Evolutionary conservation across 163 green algal species (phyloP), one percentile per base, ranked within the genome.

Genomic region (Trebouxiophyceae sp.): DNA sequence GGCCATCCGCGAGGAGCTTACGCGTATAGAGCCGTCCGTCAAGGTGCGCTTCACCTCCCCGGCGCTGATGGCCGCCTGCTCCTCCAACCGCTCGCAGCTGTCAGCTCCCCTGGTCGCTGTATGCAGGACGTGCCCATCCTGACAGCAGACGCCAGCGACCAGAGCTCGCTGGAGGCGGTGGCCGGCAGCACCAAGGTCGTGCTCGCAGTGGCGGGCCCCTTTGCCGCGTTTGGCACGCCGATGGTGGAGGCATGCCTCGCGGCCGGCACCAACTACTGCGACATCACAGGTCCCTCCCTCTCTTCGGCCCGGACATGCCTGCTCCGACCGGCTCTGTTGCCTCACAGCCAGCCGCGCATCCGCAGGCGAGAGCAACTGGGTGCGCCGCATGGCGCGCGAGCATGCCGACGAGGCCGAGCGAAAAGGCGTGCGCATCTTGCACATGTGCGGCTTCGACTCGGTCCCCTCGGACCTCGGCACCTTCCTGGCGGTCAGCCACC

Each of bases 371-470:
- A 46, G 77, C 2, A 60, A 77, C 2, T 95, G 81, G 86, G 83
- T 93, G 57, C 73, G 62, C 30, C 76, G 72, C 16, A 84, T 79
- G 24, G 83, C 93, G 0, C 57, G 76, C 2, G 58, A 66, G 27
- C 74, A 89, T 61, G 73, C 94, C 57, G 72, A 75, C 8, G 65
- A 77, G 28, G 88, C 86, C 0, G 60, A 59, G 12, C 6, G 7
- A 12, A 87, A 89, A 57, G 69, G 62, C 22, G 58, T 85, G 30
- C 68, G 81, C 58, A 79, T 96, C 26, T 84, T 97, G 26, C 80
- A 89, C 67, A 94, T 77, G 79, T 95, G 86, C 67, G 91, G 89
- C 31, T 95, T 89, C 70, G 87, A 95, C 81, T 84, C 58, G 54
- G 80, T 95, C 5, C 91, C 89, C 23, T 90, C 82, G 33, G 92